These are phyloP conservation scores for Forsythia suspensa DNA, from an alignment of 257 asterid genomes.

Conservation along the genomic window DNA sequence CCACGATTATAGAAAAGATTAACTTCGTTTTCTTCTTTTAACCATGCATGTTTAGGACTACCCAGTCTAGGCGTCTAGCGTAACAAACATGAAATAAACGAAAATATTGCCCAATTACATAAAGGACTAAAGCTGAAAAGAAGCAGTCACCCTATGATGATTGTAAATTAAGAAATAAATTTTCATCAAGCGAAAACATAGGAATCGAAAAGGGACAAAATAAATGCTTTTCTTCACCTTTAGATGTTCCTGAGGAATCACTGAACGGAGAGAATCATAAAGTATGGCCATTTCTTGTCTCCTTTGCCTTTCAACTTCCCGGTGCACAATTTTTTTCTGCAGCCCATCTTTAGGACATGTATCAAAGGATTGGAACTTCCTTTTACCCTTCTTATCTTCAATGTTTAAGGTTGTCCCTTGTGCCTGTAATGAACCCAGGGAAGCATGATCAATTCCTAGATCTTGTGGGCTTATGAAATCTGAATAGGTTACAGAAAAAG, in stretches of 20 bases:
- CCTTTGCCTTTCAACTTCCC: constrained; percentile 51
- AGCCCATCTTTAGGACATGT: not conserved
- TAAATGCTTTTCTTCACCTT: constrained; percentile 28
- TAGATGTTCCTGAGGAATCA: constrained; percentile 39
- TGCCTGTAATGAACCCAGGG: not conserved
- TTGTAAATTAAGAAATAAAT: too few relatives aligned
- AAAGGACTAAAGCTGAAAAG: not conserved
- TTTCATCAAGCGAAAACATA: not conserved
- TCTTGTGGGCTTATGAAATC: not conserved
- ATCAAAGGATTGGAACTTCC: not conserved
- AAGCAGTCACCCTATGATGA: too few relatives aligned
- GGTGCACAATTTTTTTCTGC: constrained; percentile 32
- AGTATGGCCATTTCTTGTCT: constrained; percentile 53
- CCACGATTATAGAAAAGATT: too few relatives aligned
- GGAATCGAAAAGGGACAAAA: not conserved
- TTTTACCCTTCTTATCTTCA: not conserved
- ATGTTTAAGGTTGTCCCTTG: not conserved
- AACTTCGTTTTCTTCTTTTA: not conserved
- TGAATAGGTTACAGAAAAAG: not conserved
- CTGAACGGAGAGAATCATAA: constrained; percentile 39
- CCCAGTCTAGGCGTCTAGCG: too few relatives aligned
- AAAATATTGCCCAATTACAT: not conserved
- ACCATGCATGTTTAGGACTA: too few relatives aligned
- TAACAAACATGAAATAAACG: not conserved
- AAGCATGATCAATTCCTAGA: not conserved